Evolutionary conservation across 2,329 filamentous ascomycete species (phyloP), one percentile per base, ranked within the genome.

Genomic region (Trichoderma asperellum): DNA sequence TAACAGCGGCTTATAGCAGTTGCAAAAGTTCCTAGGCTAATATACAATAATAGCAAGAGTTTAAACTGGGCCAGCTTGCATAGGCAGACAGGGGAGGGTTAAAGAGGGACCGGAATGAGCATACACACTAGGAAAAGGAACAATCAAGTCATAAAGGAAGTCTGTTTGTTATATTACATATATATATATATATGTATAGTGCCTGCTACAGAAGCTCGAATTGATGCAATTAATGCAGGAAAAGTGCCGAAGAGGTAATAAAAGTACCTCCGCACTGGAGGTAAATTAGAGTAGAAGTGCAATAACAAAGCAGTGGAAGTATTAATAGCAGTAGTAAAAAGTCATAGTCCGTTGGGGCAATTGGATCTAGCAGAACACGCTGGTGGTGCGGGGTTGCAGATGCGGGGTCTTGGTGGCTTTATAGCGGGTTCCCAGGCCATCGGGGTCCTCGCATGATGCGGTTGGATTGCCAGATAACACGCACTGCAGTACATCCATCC

Each of bases 311-410:
- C 43, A 49, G 37, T 18, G 16, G 1, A n/a, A n/a, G 16, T 43
- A n/a, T 32, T 32, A 32, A 32, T 32, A 32, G 32, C 5, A 32
- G 24, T 32, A 32, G 32, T 32, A 32, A 8, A 32, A 32, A 24
- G 24, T 24, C 24, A 32, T 43, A 52, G 56, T 68, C 56, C 56
- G 40, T 60, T 60, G 40, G 43, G 16, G 57, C 32, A 11, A 27
- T 14, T 27, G 18, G 35, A n/a, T 59, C 35, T 35, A 57, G n/a
- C 62, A 34, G n/a, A 21, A 56, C 35, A 34, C 65, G 57, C 49
- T 24, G 56, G 35, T 62, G 35, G 53, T 69, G 68, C 68, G 68
- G 68, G 68, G 68, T 69, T 69, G 53, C 67, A 43, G 68, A 56
- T 65, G 68, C 65, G 68, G 68, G 68, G 68, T 65, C 37, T 7